Percentiles rank a stretch among this genome's conserved stretches.
Evolutionary conservation across 2,329 filamentous ascomycete genomes (phyloP).

Genomic region (Epichloe gansuensis): DNA sequence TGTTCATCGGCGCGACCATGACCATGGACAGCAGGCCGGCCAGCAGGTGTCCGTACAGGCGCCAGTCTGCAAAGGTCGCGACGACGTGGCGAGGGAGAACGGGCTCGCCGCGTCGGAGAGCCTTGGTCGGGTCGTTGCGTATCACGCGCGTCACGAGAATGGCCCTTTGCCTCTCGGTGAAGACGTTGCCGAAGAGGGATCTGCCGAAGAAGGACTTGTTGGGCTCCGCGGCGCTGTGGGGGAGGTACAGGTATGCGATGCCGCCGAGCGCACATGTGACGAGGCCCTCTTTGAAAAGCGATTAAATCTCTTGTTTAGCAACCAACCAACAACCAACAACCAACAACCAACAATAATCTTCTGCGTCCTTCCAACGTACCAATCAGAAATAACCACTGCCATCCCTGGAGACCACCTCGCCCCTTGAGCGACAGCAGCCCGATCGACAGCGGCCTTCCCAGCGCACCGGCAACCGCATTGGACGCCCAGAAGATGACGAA

Average conservation of each 20-base stretch:
- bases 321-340: too few relatives aligned
- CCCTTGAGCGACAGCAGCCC: conserved; percentile 16
- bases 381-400: conserved; percentile 20
- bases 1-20: conserved; percentile 20
- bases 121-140: conserved; percentile 17
- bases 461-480: conserved; percentile 16
- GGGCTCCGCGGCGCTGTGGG: conserved; percentile 13
- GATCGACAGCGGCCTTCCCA: conserved; percentile 14
- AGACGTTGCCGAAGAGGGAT: conserved; percentile 10
- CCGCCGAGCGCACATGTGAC: conserved; percentile 13
- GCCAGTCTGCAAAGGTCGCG: conserved; percentile 16
- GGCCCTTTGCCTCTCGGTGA: conserved; percentile 13
- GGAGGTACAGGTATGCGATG: conserved; percentile 16
- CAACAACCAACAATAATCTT: too few relatives aligned
- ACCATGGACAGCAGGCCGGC: conserved; percentile 17
- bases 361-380: conserved; percentile 8
- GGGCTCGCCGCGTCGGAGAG: conserved; percentile 12
- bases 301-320: too few relatives aligned
- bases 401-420: conserved; percentile 13
- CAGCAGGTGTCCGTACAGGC: conserved; percentile 16
- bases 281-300: conserved; percentile 12
- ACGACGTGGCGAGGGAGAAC: conserved; percentile 13
- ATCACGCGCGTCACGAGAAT: conserved; percentile 17
- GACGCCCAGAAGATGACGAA: conserved; percentile 20
- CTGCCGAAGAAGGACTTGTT: conserved; percentile 16